A percentile compares a stretch with the other conserved stretches of the same genome.
Conservation (phyloP, 164 flowering plant species). For the Santalum album region DNA sequence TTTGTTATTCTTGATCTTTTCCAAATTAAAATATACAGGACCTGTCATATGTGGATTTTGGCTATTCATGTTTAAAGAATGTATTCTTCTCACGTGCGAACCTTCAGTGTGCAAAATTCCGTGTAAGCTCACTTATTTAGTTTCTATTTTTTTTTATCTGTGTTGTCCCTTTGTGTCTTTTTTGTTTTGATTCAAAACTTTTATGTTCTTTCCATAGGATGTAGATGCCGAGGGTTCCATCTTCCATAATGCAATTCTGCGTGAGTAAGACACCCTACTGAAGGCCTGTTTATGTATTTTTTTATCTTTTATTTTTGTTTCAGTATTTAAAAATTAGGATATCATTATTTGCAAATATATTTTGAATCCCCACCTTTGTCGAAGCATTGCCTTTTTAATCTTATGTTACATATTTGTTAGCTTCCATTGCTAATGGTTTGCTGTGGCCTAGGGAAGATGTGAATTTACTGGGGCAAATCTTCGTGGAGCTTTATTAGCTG, state of each 20-base stretch:
- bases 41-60: conserved; percentile 83
- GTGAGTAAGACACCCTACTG: conserved; percentile 56
- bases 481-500: conserved; percentile 79
- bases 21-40: conserved; percentile 43
- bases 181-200: neutral
- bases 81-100: conserved; percentile 88
- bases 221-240: conserved; percentile 77
- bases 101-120: conserved; percentile 85
- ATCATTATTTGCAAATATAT: neutral
- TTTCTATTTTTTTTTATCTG: neutral
- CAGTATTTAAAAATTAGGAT: too few relatives aligned
- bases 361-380: neutral
- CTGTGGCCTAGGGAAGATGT: conserved; percentile 77
- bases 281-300: neutral
- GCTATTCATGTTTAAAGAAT: conserved; percentile 65
- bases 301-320: neutral
- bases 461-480: conserved; percentile 92
- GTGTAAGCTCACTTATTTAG: conserved; percentile 29
- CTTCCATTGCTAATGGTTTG: conserved; percentile 8
- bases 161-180: too few relatives aligned
- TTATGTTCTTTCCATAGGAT: conserved; percentile 40
- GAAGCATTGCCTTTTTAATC: neutral
- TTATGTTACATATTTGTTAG: neutral
- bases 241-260: conserved; percentile 82
- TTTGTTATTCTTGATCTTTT: conserved; percentile 5